These are phyloP conservation scores for Gyrodon lividus DNA, from an alignment of 768 basidiomycete species.

Conservation along the genomic window DNA sequence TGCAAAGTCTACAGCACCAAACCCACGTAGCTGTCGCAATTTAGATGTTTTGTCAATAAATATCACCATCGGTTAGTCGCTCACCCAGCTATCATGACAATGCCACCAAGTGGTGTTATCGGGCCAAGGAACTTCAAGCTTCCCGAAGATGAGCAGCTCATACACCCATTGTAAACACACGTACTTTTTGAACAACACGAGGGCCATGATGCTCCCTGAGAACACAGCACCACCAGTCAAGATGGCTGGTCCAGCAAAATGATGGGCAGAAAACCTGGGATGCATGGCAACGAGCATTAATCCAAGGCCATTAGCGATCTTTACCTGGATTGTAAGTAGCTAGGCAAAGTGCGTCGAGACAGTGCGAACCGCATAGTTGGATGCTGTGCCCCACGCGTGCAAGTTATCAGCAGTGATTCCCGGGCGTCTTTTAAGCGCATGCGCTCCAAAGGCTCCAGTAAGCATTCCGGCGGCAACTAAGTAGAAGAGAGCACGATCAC, in stretches of 20 bases:
- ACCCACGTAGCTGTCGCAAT: slow-evolving; percentile 46
- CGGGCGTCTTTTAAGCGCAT: slow-evolving; percentile 49
- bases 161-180: slow-evolving; percentile 3
- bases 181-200: slow-evolving; percentile 50
- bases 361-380: slow-evolving; percentile 57
- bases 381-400: slow-evolving; percentile 60
- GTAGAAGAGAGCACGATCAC: background rate
- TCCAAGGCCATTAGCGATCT: slow-evolving; percentile 72
- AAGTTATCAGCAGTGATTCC: slow-evolving; percentile 52
- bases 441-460: slow-evolving; percentile 68
- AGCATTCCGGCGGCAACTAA: slow-evolving; percentile 50
- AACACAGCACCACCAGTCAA: slow-evolving; percentile 55
- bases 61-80: slow-evolving; percentile 15
- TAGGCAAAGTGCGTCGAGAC: background rate
- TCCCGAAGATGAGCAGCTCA: slow-evolving; percentile 5
- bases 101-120: slow-evolving; percentile 64
- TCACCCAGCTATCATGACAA: slow-evolving; percentile 68
- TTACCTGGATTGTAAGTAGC: slow-evolving; percentile 11
- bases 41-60: slow-evolving; percentile 6
- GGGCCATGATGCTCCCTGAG: slow-evolving; percentile 59
- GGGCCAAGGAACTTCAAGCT: slow-evolving; percentile 58
- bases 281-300: slow-evolving; percentile 63
- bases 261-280: slow-evolving; percentile 54
- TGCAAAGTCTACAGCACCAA: slow-evolving; percentile 41
- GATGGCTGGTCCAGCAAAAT: slow-evolving; percentile 69